phyloP scores from a whole-genome alignment of 2,329 filamentous ascomycete species.

The Calonectria pseudoreteaudii region DNA sequence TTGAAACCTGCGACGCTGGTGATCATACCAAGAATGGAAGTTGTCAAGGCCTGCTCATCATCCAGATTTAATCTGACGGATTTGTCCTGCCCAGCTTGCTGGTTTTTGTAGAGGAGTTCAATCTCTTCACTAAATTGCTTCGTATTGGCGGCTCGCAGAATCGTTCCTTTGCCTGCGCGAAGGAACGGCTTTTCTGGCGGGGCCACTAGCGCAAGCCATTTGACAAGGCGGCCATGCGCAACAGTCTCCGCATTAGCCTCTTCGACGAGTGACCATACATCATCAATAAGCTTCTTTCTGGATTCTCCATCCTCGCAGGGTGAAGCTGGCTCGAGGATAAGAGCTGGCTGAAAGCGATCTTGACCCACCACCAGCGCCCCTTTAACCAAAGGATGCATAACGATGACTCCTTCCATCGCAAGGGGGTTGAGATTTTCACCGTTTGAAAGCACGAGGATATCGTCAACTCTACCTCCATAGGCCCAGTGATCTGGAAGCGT shows the following conservation, averaged over 20 bases:
- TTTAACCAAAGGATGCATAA: slow-evolving; percentile 52
- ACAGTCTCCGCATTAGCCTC: slow-evolving; percentile 57
- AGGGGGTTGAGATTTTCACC: slow-evolving; percentile 63
- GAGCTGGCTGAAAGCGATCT: slow-evolving; percentile 57
- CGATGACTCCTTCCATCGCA: slow-evolving; percentile 34
- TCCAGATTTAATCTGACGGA: not conserved
- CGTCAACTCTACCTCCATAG: slow-evolving; percentile 47
- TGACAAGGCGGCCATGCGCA: slow-evolving; percentile 58
- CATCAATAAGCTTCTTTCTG: slow-evolving; percentile 50
- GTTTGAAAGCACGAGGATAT: slow-evolving; percentile 62
- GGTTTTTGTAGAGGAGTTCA: not conserved
- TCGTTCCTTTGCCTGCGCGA: not conserved
- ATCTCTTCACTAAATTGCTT: slow-evolving; percentile 2
- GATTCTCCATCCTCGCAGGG: slow-evolving; percentile 41
- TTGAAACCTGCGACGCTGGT: not conserved
- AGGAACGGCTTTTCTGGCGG: not conserved
- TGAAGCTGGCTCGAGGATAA: slow-evolving; percentile 59
- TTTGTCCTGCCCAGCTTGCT: not conserved
- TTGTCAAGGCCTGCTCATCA: not conserved
- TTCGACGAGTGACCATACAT: slow-evolving; percentile 57
- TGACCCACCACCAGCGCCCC: slow-evolving; percentile 60
- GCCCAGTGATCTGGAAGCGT: slow-evolving; percentile 49
- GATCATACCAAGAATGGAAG: not conserved
- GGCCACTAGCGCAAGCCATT: slow-evolving; percentile 53
- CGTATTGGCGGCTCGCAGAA: not conserved